Evolutionary conservation across 2,329 filamentous ascomycete species (phyloP).

Genomic region (Rhynchosporium secalis): DNA sequence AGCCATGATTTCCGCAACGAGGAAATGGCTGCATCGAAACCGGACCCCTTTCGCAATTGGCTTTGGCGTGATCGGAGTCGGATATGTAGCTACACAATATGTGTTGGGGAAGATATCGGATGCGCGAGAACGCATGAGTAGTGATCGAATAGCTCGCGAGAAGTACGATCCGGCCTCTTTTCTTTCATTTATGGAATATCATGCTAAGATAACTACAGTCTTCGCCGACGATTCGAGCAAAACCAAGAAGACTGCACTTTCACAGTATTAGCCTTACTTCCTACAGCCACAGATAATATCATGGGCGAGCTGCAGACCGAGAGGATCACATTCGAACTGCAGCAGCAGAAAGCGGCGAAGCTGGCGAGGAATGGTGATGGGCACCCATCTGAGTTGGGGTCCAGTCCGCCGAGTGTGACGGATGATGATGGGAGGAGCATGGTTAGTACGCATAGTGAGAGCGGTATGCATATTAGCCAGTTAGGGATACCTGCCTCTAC

Average conservation of each 20-base stretch:
- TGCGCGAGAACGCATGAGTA: conserved; percentile 93
- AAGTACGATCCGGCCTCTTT: conserved; percentile 61
- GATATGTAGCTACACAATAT: conserved; percentile 93
- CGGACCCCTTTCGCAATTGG: conserved; percentile 86
- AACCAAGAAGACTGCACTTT: conserved; percentile 99
- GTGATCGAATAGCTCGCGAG: conserved; percentile 92
- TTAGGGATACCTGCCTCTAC: conserved; percentile 57
- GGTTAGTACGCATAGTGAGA: conserved; percentile 74
- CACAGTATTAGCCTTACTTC: conserved; percentile 92
- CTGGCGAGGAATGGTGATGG: conserved; percentile 58
- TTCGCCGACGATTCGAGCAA: conserved; percentile 94
- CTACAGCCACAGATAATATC: conserved; percentile 87
- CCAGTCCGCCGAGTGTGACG: conserved; percentile 59
- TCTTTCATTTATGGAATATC: not conserved
- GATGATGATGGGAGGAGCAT: conserved; percentile 84
- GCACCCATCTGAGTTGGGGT: conserved; percentile 46
- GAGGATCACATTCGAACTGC: conserved; percentile 87
- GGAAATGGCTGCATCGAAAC: conserved; percentile 91
- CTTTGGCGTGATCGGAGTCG: conserved; percentile 81
- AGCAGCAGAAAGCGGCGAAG: conserved; percentile 84
- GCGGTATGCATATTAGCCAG: conserved; percentile 82
- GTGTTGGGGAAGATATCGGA: conserved; percentile 87
- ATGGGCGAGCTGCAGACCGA: conserved; percentile 87
- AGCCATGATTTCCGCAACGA: conserved; percentile 67
- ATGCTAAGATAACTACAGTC: conserved; percentile 52